Conservation (phyloP, 176 grass and related monocot genomes). For the Phyllostachys edulis region DNA sequence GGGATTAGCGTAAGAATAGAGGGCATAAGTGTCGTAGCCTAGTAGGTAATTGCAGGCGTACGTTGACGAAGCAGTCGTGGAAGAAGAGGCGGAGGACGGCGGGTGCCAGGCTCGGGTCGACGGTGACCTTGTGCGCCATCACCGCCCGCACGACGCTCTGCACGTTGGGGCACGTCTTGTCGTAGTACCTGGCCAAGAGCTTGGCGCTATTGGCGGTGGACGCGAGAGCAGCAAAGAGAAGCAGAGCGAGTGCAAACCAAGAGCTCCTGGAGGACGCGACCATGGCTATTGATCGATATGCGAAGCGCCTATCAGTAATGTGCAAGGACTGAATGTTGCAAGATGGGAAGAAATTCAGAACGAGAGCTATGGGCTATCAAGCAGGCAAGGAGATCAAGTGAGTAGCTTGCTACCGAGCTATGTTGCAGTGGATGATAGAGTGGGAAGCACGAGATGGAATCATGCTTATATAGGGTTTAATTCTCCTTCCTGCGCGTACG, state of each 20-base stretch:
- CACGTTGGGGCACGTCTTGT: slow-evolving; percentile 46
- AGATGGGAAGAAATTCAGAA: not conserved
- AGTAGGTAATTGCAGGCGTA: slow-evolving; percentile 29
- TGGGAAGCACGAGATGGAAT: not conserved
- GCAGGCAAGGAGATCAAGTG: not conserved
- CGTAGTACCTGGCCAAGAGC: slow-evolving; percentile 48
- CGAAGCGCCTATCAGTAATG: too few relatives aligned
- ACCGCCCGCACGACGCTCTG: slow-evolving; percentile 35
- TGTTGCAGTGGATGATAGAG: slow-evolving; percentile 6
- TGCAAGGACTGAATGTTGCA: not conserved
- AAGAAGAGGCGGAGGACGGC: slow-evolving; percentile 92
- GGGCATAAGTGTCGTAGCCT: not conserved
- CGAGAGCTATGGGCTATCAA: not conserved
- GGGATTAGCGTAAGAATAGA: not conserved
- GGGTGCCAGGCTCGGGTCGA: slow-evolving; percentile 45
- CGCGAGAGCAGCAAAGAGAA: not conserved
- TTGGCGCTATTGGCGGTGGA: not conserved
- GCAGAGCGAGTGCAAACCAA: not conserved
- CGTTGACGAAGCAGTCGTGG: slow-evolving; percentile 97
- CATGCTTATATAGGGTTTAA: not conserved
- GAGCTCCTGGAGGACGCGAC: not conserved
- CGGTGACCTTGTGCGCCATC: slow-evolving; percentile 32
- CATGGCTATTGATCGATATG: not conserved
- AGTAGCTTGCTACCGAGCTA: not conserved
- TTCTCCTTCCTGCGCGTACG: not conserved